Evolutionary conservation across 345 rosid species (phyloP).

Genomic region (Murraya koenigii): DNA sequence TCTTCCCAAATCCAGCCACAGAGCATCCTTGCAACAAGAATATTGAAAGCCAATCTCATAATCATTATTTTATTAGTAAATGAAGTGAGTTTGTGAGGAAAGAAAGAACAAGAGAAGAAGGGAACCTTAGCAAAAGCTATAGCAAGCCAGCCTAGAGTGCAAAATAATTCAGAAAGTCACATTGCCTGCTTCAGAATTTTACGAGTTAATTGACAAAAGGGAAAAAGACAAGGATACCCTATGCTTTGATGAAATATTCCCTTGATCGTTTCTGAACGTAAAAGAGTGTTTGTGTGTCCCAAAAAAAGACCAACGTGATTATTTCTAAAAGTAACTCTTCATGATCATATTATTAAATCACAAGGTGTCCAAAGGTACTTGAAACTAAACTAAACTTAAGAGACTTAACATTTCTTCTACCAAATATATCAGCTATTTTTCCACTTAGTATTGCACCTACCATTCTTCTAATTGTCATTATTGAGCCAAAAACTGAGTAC

Average conservation of each 20-base stretch:
- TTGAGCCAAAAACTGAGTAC: constrained; percentile 60
- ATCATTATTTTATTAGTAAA: too few species aligned
- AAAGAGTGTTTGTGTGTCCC: too few species aligned
- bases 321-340: too few species aligned
- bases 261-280: too few species aligned
- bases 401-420: constrained; percentile 42
- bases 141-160: constrained; percentile 29
- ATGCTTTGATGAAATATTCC: too few species aligned
- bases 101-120: neutral
- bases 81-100: neutral
- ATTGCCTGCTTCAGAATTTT: constrained; percentile 35
- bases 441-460: constrained; percentile 51
- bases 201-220: neutral
- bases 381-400: neutral
- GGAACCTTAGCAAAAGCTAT: neutral
- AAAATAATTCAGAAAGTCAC: constrained; percentile 37
- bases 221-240: too few species aligned
- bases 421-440: constrained; percentile 37
- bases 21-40: constrained; percentile 27
- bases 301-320: too few species aligned
- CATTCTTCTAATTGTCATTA: constrained; percentile 57
- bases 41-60: constrained; percentile 9
- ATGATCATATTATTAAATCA: too few species aligned
- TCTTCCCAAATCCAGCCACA: constrained; percentile 47
- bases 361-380: neutral